Percentiles rank a stretch among this genome's conserved stretches.
These are phyloP conservation scores for Manihot esculenta DNA, from an alignment of 441 rosid genomes.

Conservation along the genomic window DNA sequence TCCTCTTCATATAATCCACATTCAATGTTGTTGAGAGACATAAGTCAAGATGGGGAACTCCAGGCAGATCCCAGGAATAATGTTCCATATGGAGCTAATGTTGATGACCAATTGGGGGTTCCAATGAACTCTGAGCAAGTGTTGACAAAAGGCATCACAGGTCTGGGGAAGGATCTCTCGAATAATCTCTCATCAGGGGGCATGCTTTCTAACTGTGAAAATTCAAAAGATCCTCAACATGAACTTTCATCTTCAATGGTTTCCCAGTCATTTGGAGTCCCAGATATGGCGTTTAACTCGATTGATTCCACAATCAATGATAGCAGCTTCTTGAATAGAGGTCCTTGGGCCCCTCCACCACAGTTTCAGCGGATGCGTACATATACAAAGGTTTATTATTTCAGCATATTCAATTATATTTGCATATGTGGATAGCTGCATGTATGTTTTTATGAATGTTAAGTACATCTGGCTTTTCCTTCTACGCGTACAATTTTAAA, in stretches of 20 bases:
- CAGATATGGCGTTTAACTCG: constrained; percentile 53
- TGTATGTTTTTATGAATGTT: background rate
- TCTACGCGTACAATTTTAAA: constrained; percentile 13
- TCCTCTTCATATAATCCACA: constrained; percentile 44
- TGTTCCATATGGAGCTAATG: constrained; percentile 33
- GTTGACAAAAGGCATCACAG: constrained; percentile 41
- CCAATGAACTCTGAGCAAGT: constrained; percentile 43
- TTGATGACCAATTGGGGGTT: constrained; percentile 38
- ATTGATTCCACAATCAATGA: constrained; percentile 58
- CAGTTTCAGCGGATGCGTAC: constrained; percentile 64
- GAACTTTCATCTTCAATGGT: constrained; percentile 68
- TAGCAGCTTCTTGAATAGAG: constrained; percentile 41
- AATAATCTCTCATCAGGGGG: constrained; percentile 45
- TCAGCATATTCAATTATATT: background rate
- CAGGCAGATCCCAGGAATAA: constrained; percentile 46
- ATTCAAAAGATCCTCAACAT: constrained; percentile 53
- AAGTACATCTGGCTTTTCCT: background rate
- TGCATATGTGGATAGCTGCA: background rate
- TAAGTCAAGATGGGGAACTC: constrained; percentile 54
- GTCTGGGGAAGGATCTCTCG: constrained; percentile 50
- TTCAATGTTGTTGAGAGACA: constrained; percentile 41
- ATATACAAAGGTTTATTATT: constrained; percentile 55
- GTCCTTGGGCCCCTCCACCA: constrained; percentile 50
- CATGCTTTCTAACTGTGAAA: constrained; percentile 43
- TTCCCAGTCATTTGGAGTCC: constrained; percentile 66